A percentile compares a stretch with the other conserved stretches of the same genome.
Conservation (phyloP, 495 filamentous ascomycete genomes). For the Bacidia gigantensis region DNA sequence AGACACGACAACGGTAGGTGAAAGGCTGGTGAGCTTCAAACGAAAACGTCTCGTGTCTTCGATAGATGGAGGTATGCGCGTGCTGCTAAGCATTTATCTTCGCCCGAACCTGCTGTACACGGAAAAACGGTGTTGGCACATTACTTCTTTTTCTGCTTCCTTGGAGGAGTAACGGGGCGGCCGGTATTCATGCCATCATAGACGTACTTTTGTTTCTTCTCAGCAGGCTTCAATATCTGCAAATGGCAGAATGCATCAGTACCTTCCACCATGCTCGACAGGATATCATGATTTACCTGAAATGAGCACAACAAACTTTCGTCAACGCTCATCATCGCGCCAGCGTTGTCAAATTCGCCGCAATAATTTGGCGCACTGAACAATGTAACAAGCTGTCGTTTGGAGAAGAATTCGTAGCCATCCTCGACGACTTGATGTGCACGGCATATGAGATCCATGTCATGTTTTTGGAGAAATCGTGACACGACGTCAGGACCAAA, state of each 20-base stretch:
- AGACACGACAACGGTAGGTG: too few species aligned
- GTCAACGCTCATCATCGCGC: slow-evolving; percentile 99
- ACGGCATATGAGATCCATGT: slow-evolving; percentile 98
- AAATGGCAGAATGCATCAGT: slow-evolving; percentile 10
- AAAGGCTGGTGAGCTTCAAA: too few species aligned
- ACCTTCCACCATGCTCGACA: not conserved
- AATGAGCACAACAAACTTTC: slow-evolving; percentile 97
- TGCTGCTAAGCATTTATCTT: slow-evolving; percentile 46
- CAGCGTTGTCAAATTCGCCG: slow-evolving; percentile 98
- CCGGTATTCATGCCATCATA: slow-evolving; percentile 76
- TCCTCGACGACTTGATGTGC: slow-evolving; percentile 99
- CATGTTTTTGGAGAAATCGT: slow-evolving; percentile 96
- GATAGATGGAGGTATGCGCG: not conserved
- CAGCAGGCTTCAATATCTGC: slow-evolving; percentile 96
- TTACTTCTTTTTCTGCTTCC: slow-evolving; percentile 82
- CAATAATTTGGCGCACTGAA: slow-evolving; percentile 99
- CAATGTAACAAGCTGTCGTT: slow-evolving; percentile 90
- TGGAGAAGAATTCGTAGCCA: slow-evolving; percentile 99
- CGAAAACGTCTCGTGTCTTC: not conserved
- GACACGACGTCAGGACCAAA: slow-evolving; percentile 99
- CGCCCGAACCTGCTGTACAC: slow-evolving; percentile 92
- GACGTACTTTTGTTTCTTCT: slow-evolving; percentile 99
- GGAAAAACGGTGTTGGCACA: slow-evolving; percentile 62
- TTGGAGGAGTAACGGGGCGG: slow-evolving; percentile 78
- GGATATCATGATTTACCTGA: slow-evolving; percentile 50